Evolutionary conservation across 202 grass and related monocot genomes (phyloP).

Genomic region (Setaria italica): DNA sequence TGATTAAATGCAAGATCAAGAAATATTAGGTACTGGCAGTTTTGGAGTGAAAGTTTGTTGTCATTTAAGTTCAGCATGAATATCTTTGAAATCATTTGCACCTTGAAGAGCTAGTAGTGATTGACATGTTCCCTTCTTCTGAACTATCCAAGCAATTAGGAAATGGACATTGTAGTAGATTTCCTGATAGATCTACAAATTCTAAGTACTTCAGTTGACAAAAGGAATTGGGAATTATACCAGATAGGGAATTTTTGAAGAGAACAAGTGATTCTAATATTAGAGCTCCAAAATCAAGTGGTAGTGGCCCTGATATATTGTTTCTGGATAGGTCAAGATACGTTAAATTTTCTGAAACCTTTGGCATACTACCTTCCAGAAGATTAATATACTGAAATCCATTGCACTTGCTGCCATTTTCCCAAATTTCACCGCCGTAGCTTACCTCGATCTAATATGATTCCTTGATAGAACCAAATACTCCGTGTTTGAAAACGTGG

Average conservation of each 20-base stretch:
- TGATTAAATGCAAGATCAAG: conserved; percentile 52
- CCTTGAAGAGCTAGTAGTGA: background rate
- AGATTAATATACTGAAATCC: conserved; percentile 12
- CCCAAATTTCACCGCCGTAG: background rate
- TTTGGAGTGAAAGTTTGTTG: conserved; percentile 44
- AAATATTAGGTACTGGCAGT: conserved; percentile 26
- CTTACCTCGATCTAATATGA: conserved; percentile 2
- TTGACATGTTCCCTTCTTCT: background rate
- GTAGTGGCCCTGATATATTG: background rate
- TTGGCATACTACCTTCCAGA: background rate
- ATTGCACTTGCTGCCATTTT: background rate
- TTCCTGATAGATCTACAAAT: background rate
- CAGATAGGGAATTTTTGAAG: background rate
- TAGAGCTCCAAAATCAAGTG: background rate
- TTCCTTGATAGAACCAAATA: conserved; percentile 8
- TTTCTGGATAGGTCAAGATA: conserved; percentile 13
- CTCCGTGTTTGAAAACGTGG: background rate
- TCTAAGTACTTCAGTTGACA: background rate
- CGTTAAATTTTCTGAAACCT: rapidly evolving
- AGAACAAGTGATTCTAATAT: background rate
- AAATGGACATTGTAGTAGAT: background rate
- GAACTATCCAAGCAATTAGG: background rate
- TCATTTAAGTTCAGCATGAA: conserved; percentile 30
- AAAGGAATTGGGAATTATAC: background rate
- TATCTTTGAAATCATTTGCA: background rate